phyloP scores from a whole-genome alignment of 768 basidiomycete genomes.

The Porphyrellus cyaneotinctus region DNA sequence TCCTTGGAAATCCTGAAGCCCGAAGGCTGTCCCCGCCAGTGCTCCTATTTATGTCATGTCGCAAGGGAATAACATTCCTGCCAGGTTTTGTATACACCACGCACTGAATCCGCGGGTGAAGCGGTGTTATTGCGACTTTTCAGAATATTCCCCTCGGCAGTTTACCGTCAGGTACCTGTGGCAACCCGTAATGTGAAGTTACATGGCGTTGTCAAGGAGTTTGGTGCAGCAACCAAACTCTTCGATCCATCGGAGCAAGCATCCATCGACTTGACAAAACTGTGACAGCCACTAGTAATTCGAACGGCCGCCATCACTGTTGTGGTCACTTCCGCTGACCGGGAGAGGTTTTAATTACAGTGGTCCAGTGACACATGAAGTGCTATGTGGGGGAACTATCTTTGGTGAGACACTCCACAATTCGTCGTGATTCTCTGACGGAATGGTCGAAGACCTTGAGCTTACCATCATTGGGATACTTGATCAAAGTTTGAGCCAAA shows the following conservation, averaged over 20 bases:
- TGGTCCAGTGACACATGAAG: neutral
- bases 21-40: neutral
- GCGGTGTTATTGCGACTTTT: slow-evolving; percentile 7
- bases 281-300: neutral
- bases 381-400: neutral
- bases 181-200: neutral
- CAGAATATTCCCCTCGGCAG: neutral
- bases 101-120: slow-evolving; percentile 5
- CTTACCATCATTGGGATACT: slow-evolving; percentile 9
- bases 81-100: neutral
- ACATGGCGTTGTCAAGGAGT: neutral
- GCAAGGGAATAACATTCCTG: neutral
- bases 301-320: neutral
- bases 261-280: neutral
- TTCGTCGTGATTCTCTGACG: neutral
- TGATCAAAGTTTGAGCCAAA: slow-evolving; percentile 7
- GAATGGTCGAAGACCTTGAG: neutral
- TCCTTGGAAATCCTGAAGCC: slow-evolving; percentile 1
- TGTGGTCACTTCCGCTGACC: neutral
- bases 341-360: neutral
- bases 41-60: neutral
- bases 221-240: neutral
- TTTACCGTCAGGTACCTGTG: neutral
- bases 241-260: neutral
- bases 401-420: neutral